Conservation (phyloP, 495 filamentous ascomycete species). For the Penicillium fimorum region DNA sequence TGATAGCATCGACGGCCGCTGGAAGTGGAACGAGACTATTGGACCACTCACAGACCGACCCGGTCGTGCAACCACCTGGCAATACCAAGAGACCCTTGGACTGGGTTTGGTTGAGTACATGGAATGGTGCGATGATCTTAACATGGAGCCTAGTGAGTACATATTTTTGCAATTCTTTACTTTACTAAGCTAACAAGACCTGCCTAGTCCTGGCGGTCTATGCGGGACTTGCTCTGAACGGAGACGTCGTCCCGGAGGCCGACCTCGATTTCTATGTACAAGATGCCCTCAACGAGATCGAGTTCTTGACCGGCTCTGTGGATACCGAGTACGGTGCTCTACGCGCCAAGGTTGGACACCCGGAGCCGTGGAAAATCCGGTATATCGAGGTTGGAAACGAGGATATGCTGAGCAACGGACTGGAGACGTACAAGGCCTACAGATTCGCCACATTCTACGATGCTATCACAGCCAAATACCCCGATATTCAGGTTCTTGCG, state of each 20-base stretch:
- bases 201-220: slow-evolving; percentile 55
- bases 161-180: neutral
- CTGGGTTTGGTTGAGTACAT: slow-evolving; percentile 62
- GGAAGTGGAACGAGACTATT: slow-evolving; percentile 69
- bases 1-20: slow-evolving; percentile 48
- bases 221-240: slow-evolving; percentile 58
- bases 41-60: slow-evolving; percentile 62
- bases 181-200: neutral
- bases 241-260: slow-evolving; percentile 35
- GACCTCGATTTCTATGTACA: slow-evolving; percentile 44
- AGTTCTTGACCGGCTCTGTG: slow-evolving; percentile 43
- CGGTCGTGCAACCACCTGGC: slow-evolving; percentile 59
- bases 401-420: slow-evolving; percentile 46
- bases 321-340: slow-evolving; percentile 43
- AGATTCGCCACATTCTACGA: slow-evolving; percentile 45
- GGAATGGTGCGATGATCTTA: slow-evolving; percentile 63
- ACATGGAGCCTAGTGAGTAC: slow-evolving; percentile 49
- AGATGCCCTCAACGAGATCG: slow-evolving; percentile 64
- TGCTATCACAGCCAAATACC: slow-evolving; percentile 50
- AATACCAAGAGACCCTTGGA: slow-evolving; percentile 57
- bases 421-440: slow-evolving; percentile 41
- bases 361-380: slow-evolving; percentile 46
- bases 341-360: slow-evolving; percentile 46
- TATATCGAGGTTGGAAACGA: slow-evolving; percentile 58
- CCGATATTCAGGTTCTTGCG: slow-evolving; percentile 48